Conservation (phyloP, 2,329 filamentous ascomycete species). For the Stagonosporopsis vannaccii region DNA sequence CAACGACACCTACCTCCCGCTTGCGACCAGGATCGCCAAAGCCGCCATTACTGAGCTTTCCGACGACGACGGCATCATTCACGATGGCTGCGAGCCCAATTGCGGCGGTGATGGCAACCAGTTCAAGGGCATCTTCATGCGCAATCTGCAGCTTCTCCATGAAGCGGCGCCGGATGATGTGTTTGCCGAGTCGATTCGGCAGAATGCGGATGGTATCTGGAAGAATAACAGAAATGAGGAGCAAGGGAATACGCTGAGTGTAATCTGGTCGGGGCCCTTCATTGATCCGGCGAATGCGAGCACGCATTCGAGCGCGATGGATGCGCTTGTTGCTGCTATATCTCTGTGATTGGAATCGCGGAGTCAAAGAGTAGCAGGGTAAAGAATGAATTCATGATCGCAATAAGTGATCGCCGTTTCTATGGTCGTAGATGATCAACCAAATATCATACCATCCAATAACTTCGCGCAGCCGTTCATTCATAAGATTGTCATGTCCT, state of each 20-base stretch:
- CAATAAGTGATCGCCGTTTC: slow-evolving; percentile 1
- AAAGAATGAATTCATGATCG: slow-evolving; percentile 1
- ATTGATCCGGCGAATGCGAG: slow-evolving; percentile 59
- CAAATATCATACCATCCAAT: neutral
- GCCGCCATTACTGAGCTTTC: slow-evolving; percentile 49
- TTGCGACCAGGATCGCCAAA: slow-evolving; percentile 50
- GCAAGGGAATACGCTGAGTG: slow-evolving; percentile 61
- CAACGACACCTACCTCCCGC: slow-evolving; percentile 41
- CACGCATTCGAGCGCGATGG: slow-evolving; percentile 71
- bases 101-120: slow-evolving; percentile 60
- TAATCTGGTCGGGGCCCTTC: slow-evolving; percentile 71
- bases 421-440: neutral
- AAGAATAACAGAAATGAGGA: slow-evolving; percentile 61
- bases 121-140: slow-evolving; percentile 76
- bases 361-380: too few relatives aligned
- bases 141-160: slow-evolving; percentile 69
- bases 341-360: neutral
- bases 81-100: slow-evolving; percentile 50
- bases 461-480: neutral
- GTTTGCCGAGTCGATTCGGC: slow-evolving; percentile 64
- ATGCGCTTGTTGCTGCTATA: slow-evolving; percentile 69
- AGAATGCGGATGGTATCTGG: slow-evolving; percentile 73
- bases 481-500: neutral
- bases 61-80: slow-evolving; percentile 49
- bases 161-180: slow-evolving; percentile 56